Percentiles rank a stretch among this genome's conserved stretches.
Evolutionary conservation across 2,329 filamentous ascomycete genomes (phyloP).

Genomic region (Raffaelea ambrosiae): DNA sequence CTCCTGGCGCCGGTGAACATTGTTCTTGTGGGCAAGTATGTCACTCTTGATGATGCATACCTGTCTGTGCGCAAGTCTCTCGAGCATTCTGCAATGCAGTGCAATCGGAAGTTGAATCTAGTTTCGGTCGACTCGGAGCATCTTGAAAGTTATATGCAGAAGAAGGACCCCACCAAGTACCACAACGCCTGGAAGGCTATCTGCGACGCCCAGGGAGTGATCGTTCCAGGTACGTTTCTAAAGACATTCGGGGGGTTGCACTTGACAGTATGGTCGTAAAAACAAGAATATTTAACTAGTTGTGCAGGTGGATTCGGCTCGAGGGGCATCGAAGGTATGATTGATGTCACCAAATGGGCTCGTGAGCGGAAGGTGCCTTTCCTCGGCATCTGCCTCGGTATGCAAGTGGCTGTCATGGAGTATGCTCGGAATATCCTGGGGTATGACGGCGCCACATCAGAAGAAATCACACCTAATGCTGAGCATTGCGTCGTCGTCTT

Average conservation of each 20-base stretch:
- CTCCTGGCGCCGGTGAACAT: slow-evolving; percentile 66
- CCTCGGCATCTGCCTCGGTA: slow-evolving; percentile 83
- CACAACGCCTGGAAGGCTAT: slow-evolving; percentile 81
- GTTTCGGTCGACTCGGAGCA: slow-evolving; percentile 79
- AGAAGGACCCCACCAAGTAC: slow-evolving; percentile 59
- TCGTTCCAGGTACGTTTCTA: slow-evolving; percentile 47
- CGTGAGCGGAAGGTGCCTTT: slow-evolving; percentile 73
- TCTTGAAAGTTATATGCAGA: slow-evolving; percentile 59
- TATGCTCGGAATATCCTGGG: slow-evolving; percentile 60
- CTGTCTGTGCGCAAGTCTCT: slow-evolving; percentile 69
- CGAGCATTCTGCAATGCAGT: slow-evolving; percentile 86
- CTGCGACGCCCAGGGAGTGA: slow-evolving; percentile 58
- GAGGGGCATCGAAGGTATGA: slow-evolving; percentile 84
- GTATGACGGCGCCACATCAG: slow-evolving; percentile 35
- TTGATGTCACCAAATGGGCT: slow-evolving; percentile 78
- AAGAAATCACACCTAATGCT: slow-evolving; percentile 45
- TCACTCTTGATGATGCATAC: slow-evolving; percentile 76
- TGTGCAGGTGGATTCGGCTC: slow-evolving; percentile 63
- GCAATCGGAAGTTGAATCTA: slow-evolving; percentile 68
- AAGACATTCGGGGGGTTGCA: no score
- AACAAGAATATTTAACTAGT: no score
- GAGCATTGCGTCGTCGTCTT: slow-evolving; percentile 68
- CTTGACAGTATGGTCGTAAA: no score
- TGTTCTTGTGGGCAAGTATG: slow-evolving; percentile 89
- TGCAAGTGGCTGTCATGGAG: slow-evolving; percentile 91